Conservation (phyloP, 768 basidiomycete species). For the Hydnomerulius pinastri region DNA sequence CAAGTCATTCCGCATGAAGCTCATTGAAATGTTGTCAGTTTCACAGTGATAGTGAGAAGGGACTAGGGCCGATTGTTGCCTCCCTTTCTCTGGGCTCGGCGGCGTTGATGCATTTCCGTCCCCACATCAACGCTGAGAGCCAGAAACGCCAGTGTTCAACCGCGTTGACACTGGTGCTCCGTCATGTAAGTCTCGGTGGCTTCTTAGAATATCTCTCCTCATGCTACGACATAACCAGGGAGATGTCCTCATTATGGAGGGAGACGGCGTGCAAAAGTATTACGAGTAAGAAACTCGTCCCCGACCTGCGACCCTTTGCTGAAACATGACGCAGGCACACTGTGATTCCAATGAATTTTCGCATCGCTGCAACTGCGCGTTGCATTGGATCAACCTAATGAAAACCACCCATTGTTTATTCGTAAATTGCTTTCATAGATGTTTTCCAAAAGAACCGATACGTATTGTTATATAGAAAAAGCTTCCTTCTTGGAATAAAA, state of each 20-base stretch:
- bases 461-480: neutral
- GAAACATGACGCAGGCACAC: constrained; percentile 55
- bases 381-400: constrained; percentile 46
- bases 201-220: neutral
- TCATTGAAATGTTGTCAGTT: constrained; percentile 47
- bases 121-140: constrained; percentile 40
- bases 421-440: neutral
- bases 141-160: constrained; percentile 28
- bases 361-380: constrained; percentile 80
- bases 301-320: constrained; percentile 9
- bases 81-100: constrained; percentile 77
- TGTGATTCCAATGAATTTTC: constrained; percentile 71
- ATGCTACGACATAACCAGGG: constrained; percentile 47
- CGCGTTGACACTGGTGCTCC: constrained; percentile 57
- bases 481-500: neutral
- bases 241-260: constrained; percentile 79
- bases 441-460: neutral
- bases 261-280: constrained; percentile 60
- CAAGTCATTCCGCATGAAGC: neutral
- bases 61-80: constrained; percentile 71
- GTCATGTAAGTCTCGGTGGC: constrained; percentile 52
- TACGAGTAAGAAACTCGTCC: constrained; percentile 58
- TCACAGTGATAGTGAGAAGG: constrained; percentile 77
- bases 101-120: constrained; percentile 79
- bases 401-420: neutral